Conservation (phyloP, 1,284 basidiomycete genomes). For the Rugosomyces carneus region DNA sequence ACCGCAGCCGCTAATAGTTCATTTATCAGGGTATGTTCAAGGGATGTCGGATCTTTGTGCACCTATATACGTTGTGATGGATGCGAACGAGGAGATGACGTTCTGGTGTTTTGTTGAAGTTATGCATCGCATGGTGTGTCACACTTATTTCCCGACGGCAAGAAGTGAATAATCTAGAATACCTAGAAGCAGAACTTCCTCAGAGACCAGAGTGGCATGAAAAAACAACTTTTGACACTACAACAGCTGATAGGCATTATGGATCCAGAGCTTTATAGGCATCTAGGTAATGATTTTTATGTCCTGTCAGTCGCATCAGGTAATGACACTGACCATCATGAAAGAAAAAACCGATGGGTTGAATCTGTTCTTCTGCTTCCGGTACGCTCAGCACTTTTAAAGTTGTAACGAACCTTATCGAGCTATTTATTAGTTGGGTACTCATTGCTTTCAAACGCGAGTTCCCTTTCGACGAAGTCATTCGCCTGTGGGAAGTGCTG, state of each 20-base stretch:
- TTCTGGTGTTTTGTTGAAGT: slow-evolving; percentile 96
- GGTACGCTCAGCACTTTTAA: slow-evolving; percentile 38
- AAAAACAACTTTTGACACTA: slow-evolving; percentile 82
- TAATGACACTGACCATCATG: slow-evolving; percentile 7
- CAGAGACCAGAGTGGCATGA: slow-evolving; percentile 98
- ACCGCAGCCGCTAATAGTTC: slow-evolving; percentile 13
- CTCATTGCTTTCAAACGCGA: slow-evolving; percentile 93
- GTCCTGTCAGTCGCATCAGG: background rate
- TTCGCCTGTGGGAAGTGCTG: slow-evolving; percentile 92
- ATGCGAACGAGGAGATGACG: slow-evolving; percentile 81
- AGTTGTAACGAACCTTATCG: background rate
- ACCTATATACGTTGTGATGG: slow-evolving; percentile 89
- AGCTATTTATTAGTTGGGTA: slow-evolving; percentile 59
- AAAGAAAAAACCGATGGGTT: slow-evolving; percentile 85
- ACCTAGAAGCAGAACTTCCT: slow-evolving; percentile 87
- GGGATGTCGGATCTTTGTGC: slow-evolving; percentile 97
- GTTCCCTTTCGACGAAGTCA: slow-evolving; percentile 85
- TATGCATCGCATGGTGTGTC: slow-evolving; percentile 88
- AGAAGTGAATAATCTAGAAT: background rate
- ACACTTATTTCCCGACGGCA: background rate
- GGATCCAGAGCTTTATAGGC: slow-evolving; percentile 90
- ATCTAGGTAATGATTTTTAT: slow-evolving; percentile 53
- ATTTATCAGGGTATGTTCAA: slow-evolving; percentile 72
- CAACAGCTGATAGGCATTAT: slow-evolving; percentile 89
- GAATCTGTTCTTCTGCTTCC: slow-evolving; percentile 98